phyloP scores from a whole-genome alignment of 352 stramenopile species.

The Phytopythium oedochilum region DNA sequence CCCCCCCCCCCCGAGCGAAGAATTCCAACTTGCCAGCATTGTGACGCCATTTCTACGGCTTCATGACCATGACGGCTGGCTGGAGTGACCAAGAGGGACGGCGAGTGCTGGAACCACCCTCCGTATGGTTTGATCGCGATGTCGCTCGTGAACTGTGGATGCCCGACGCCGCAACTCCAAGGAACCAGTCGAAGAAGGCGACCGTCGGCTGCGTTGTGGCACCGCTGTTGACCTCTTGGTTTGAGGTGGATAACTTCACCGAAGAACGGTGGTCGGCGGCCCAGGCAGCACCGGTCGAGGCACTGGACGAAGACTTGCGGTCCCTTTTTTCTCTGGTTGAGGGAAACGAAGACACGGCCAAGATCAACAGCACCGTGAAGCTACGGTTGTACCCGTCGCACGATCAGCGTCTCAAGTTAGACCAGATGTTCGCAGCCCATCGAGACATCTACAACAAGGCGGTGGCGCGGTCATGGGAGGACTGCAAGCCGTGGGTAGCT shows the following conservation, averaged over 20 bases:
- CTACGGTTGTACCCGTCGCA: neutral
- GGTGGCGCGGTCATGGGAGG: neutral
- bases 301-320: neutral
- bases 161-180: no score
- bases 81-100: no score
- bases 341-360: neutral
- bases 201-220: no score
- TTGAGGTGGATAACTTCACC: neutral
- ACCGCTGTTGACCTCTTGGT: neutral
- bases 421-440: conserved; percentile 3
- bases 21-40: no score
- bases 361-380: neutral
- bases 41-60: no score
- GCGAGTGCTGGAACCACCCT: no score
- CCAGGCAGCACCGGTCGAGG: no score
- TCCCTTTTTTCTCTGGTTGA: neutral
- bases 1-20: no score
- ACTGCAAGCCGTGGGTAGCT: neutral
- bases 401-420: neutral
- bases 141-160: no score
- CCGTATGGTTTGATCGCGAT: no score
- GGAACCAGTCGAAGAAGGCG: no score
- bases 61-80: no score
- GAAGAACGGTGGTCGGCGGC: neutral
- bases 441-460: conserved; percentile 1